Conservation (phyloP, 2,329 filamentous ascomycete genomes). For the Penicillium sp. region DNA sequence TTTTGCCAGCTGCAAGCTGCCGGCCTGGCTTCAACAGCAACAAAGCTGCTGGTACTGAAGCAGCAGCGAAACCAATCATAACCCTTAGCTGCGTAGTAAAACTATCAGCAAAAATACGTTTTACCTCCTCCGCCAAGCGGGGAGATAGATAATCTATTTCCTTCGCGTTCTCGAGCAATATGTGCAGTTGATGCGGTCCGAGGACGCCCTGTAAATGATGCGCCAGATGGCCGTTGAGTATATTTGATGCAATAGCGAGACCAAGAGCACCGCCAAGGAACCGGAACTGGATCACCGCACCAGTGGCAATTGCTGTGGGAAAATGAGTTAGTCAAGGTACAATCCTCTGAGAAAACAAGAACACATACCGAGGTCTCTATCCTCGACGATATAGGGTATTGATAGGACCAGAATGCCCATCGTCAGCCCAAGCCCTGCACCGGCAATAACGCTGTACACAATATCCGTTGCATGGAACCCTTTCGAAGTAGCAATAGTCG, state of each 20-base stretch:
- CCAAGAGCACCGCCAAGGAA: conserved; percentile 27
- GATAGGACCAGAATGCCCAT: conserved; percentile 22
- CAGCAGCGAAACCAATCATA: conserved; percentile 25
- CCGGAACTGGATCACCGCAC: conserved; percentile 23
- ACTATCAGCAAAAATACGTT: conserved; percentile 18
- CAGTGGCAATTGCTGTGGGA: conserved; percentile 23
- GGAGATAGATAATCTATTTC: conserved; percentile 9
- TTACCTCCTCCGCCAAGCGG: conserved; percentile 12
- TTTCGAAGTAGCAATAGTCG: conserved; percentile 15
- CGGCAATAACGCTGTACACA: conserved; percentile 20
- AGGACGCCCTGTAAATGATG: conserved; percentile 16
- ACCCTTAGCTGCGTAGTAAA: conserved; percentile 21
- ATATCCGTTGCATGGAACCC: conserved; percentile 23
- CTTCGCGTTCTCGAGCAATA: conserved; percentile 20
- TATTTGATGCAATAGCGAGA: conserved; percentile 25
- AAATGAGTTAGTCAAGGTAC: neutral
- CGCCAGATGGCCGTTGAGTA: conserved; percentile 21
- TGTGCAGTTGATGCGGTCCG: conserved; percentile 14
- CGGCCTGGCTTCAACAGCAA: conserved; percentile 17
- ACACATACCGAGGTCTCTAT: conserved; percentile 26
- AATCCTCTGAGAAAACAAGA: too few species aligned
- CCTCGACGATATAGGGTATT: conserved; percentile 25
- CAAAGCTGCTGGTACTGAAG: conserved; percentile 18
- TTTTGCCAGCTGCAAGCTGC: conserved; percentile 13
- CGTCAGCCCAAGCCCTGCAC: conserved; percentile 21